Evolutionary conservation across 2,329 filamentous ascomycete species (phyloP), one percentile per base, ranked within the genome.

Genomic region (Ophioceras dolichostomum): DNA sequence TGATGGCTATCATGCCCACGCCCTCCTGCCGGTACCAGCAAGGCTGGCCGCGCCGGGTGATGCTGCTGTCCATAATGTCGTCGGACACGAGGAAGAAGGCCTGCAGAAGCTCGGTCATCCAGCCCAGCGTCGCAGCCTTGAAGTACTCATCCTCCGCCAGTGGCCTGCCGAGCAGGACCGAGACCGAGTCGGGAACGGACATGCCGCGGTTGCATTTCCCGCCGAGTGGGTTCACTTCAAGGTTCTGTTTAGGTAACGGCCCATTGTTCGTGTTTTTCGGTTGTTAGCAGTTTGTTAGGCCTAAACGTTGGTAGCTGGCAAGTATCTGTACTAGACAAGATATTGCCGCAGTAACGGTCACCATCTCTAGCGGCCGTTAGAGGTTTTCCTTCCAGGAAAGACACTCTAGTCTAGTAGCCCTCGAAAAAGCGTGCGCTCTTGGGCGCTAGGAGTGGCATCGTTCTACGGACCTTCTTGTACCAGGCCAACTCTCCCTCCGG

Each of bases 151-250:
- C 75, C 44, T 84, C 72, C 46, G 67, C 74, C 46, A 96, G 76
- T 39, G 82, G 66, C 49, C 75, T 67, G 48, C 61, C 70, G 54
- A 88, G 74, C 45, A 96, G 77, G 51, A 91, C 68, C 46, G 85
- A 81, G 46, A 80, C 79, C 33, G 87, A 91, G 65, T 98, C 91
- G 48, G 91, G 82, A 42, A 96, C 89, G 34, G 88, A 96, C 76
- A 98, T 93, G 65, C 91, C 91, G 55, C 91, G 86, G 68, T 98
- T 98, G 69, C 88, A 94, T 71, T 98, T 98, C 57, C 91, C 91
- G 49, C 91, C 91, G 38, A 91, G 67, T 6, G 85, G 77, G 65
- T 98, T 98, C 65, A 76, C 72, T 56, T 88, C 74, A 52, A 96
- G 73, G 43, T 73, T 81, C 86, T 95, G 51, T 22, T 33, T 22